A percentile compares a stretch with the other conserved stretches of the same genome.
Conservation (phyloP, 176 grass and related monocot genomes). For the Aechmea fasciata region DNA sequence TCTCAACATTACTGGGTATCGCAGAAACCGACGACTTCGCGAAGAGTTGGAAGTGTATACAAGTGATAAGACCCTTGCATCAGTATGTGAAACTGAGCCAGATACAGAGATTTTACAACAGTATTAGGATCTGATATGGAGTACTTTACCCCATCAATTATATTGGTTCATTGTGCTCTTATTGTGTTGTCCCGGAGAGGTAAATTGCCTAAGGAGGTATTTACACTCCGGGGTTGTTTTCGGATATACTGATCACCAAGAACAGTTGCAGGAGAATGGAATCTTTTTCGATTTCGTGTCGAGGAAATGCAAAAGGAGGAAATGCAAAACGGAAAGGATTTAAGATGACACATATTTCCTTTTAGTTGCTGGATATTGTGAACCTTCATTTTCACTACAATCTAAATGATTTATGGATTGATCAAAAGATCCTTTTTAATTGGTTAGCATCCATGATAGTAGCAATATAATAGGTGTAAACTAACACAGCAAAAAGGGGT, state of each 20-base stretch:
- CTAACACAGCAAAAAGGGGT: no score
- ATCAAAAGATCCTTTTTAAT: no score
- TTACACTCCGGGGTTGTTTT: slow-evolving; percentile 50
- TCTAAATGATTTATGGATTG: no score
- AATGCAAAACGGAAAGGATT: background rate
- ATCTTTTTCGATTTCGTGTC: slow-evolving; percentile 56
- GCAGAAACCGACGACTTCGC: slow-evolving; percentile 44
- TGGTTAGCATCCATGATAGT: no score
- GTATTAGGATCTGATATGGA: slow-evolving; percentile 71
- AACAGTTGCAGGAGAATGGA: slow-evolving; percentile 60
- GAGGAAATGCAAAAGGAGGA: slow-evolving; percentile 5
- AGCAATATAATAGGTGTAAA: no score
- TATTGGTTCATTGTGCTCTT: slow-evolving; percentile 65
- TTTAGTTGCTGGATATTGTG: no score
- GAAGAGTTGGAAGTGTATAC: slow-evolving; percentile 37
- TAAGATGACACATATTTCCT: no score
- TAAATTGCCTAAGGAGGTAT: slow-evolving; percentile 75
- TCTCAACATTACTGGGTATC: slow-evolving; percentile 36
- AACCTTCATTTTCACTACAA: no score
- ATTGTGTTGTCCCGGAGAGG: slow-evolving; percentile 49
- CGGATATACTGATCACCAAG: slow-evolving; percentile 67
- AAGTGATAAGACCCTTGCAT: slow-evolving; percentile 25
- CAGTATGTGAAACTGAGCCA: slow-evolving; percentile 31
- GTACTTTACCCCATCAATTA: slow-evolving; percentile 67
- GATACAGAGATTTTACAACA: slow-evolving; percentile 67